A percentile compares a stretch with the other conserved stretches of the same genome.
phyloP scores from a whole-genome alignment of 495 filamentous ascomycete genomes.

The Clavariopsis aquatica region DNA sequence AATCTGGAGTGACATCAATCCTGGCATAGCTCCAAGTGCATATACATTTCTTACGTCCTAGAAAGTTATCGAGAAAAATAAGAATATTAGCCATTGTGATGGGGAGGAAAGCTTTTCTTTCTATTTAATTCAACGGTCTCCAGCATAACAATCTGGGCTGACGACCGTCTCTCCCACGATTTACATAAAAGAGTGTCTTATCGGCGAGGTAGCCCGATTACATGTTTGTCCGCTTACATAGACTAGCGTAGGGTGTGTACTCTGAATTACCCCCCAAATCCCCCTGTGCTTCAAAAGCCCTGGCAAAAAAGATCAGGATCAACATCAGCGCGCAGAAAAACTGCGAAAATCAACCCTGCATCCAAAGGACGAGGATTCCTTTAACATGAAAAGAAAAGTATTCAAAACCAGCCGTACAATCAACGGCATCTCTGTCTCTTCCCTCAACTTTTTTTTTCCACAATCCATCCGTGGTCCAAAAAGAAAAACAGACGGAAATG shows the following conservation, averaged over 20 bases:
- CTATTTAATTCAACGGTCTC: conserved; percentile 9
- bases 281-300: conserved; percentile 4
- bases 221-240: neutral
- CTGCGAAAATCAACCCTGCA: conserved; percentile 38
- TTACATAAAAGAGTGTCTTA: neutral
- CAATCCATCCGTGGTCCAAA: no score
- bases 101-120: conserved; percentile 14
- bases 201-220: neutral
- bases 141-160: neutral
- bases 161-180: neutral
- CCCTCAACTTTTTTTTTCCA: conserved; percentile 11
- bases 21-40: no score
- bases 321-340: conserved; percentile 21
- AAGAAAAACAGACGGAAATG: conserved; percentile 7
- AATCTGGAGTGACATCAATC: no score
- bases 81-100: neutral
- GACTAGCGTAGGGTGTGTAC: no score
- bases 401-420: conserved; percentile 26
- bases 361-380: conserved; percentile 38
- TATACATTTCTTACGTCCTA: no score
- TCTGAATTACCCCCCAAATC: neutral
- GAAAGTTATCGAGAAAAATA: neutral
- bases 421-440: conserved; percentile 35
- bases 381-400: neutral
- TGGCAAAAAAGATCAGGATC: conserved; percentile 22